Evolutionary conservation across 2,329 filamentous ascomycete genomes (phyloP).

Genomic region (Epichloe baconii): DNA sequence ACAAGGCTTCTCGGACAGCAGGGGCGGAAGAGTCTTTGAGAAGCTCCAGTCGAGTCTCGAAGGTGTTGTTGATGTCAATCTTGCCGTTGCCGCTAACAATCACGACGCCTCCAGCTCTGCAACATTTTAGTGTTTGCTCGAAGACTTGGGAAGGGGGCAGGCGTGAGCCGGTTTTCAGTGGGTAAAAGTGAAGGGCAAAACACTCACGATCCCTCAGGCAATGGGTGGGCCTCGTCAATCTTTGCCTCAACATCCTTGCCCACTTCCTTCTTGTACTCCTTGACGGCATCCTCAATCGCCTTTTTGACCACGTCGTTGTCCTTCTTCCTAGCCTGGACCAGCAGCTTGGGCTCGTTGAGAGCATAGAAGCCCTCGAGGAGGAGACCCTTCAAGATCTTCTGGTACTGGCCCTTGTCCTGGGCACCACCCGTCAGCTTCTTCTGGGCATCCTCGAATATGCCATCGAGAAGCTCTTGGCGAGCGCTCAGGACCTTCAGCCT

Average conservation of each 20-base stretch:
- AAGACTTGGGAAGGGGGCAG: background rate
- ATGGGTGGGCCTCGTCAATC: slow-evolving; percentile 65
- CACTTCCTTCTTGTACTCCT: slow-evolving; percentile 72
- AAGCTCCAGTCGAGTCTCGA: slow-evolving; percentile 78
- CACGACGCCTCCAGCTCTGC: slow-evolving; percentile 68
- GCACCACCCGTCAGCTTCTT: slow-evolving; percentile 53
- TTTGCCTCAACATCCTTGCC: slow-evolving; percentile 56
- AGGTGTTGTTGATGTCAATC: slow-evolving; percentile 98
- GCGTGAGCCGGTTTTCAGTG: background rate
- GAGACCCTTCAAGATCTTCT: slow-evolving; percentile 61
- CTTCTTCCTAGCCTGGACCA: slow-evolving; percentile 63
- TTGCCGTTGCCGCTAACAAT: slow-evolving; percentile 77
- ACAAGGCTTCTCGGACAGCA: slow-evolving; percentile 70
- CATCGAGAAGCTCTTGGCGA: slow-evolving; percentile 81
- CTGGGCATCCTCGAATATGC: slow-evolving; percentile 71
- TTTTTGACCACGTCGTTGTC: slow-evolving; percentile 66
- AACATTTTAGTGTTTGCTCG: background rate
- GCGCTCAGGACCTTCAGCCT: slow-evolving; percentile 77
- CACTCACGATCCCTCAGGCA: slow-evolving; percentile 74
- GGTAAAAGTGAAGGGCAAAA: background rate
- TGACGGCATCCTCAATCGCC: slow-evolving; percentile 61
- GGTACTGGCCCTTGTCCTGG: slow-evolving; percentile 63
- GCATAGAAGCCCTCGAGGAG: slow-evolving; percentile 85
- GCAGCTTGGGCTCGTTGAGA: slow-evolving; percentile 66
- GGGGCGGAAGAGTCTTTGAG: slow-evolving; percentile 78